phyloP scores from a whole-genome alignment of 1,284 basidiomycete species.

The Anthracocystis walkeri region DNA sequence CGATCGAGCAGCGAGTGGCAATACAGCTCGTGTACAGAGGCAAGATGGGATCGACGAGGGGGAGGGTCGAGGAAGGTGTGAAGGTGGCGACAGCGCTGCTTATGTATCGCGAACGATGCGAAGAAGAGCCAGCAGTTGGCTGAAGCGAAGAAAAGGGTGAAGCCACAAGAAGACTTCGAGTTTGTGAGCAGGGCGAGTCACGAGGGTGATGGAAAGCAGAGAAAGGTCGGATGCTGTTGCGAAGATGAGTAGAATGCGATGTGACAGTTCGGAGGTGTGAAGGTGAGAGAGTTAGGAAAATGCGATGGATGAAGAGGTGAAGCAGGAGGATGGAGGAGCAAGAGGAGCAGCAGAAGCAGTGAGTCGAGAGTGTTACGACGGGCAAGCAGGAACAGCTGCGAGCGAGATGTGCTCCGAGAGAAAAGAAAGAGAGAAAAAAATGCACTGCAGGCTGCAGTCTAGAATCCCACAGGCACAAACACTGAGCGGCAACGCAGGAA shows the following conservation, averaged over 20 bases:
- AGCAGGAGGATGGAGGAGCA: not conserved
- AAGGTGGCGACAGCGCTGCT: not conserved
- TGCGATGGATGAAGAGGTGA: not conserved
- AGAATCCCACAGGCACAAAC: not conserved
- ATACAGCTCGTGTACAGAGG: not conserved
- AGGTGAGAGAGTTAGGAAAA: not conserved
- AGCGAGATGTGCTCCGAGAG: slow-evolving; percentile 1
- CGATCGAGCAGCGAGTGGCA: not conserved
- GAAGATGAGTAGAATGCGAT: not conserved
- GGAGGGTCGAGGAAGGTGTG: not conserved
- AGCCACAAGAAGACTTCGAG: not conserved
- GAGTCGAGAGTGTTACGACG: not conserved
- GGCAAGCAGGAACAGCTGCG: not conserved
- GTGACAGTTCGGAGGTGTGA: not conserved
- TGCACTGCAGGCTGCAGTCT: slow-evolving; percentile 3
- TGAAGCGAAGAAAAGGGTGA: too few species aligned
- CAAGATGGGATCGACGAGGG: not conserved
- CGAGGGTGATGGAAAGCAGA: not conserved
- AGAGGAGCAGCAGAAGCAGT: slow-evolving; percentile 1
- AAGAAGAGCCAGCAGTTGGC: too few species aligned
- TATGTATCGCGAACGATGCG: too few species aligned
- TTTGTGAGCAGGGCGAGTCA: not conserved
- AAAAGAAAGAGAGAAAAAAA: slow-evolving; percentile 9
- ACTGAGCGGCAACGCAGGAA: slow-evolving; percentile 3
- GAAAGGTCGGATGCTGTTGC: not conserved